These are phyloP conservation scores for Coprinopsis marcescibilis DNA, from an alignment of 768 basidiomycete species.

Conservation along the genomic window DNA sequence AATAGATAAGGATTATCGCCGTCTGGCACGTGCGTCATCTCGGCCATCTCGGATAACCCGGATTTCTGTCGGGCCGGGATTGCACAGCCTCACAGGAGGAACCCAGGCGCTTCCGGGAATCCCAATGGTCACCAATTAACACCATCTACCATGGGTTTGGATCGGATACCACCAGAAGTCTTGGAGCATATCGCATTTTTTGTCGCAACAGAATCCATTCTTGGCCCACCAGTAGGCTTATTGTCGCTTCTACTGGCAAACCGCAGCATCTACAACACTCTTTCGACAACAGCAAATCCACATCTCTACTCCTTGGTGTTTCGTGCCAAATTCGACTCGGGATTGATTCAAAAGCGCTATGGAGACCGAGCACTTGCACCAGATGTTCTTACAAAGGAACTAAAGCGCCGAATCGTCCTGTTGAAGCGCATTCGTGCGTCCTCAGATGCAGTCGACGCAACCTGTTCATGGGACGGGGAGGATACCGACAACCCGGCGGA, in stretches of 20 bases:
- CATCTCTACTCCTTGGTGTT: conserved; percentile 73
- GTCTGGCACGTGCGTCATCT: neutral
- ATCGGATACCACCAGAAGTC: conserved; percentile 65
- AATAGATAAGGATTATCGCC: conserved; percentile 7
- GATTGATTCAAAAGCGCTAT: conserved; percentile 44
- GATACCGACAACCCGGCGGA: conserved; percentile 19
- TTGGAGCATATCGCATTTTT: conserved; percentile 75
- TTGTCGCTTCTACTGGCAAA: conserved; percentile 50
- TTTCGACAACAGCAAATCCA: conserved; percentile 53
- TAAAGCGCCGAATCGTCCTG: conserved; percentile 52
- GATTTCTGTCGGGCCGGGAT: no score
- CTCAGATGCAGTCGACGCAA: conserved; percentile 24
- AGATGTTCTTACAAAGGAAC: conserved; percentile 50
- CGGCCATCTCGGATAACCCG: neutral
- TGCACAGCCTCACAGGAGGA: no score
- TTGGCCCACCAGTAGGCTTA: conserved; percentile 60
- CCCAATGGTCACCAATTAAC: neutral
- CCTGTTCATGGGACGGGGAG: neutral
- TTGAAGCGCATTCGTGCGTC: conserved; percentile 52
- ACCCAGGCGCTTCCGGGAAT: no score
- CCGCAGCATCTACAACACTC: conserved; percentile 38
- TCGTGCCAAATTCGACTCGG: conserved; percentile 57
- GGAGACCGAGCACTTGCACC: conserved; percentile 35
- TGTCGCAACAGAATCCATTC: conserved; percentile 41
- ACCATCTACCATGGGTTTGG: conserved; percentile 29